Conservation (phyloP, 2,329 filamentous ascomycete species). For the Lasiodiplodia sp. region DNA sequence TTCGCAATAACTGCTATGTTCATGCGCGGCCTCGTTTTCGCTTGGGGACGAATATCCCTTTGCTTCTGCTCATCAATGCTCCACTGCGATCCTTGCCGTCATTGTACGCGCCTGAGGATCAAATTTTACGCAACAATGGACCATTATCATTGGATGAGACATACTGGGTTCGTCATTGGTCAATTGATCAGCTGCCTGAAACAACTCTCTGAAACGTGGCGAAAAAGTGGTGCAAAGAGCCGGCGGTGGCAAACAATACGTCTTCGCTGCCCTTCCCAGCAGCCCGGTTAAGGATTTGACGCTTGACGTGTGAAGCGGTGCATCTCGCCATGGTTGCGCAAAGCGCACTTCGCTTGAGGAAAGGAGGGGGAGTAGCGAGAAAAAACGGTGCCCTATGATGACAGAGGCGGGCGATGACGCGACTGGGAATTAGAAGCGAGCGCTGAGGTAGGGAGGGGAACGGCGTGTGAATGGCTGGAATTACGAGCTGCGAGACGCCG, state of each 20-base stretch:
- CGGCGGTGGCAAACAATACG: not conserved
- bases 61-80: not conserved
- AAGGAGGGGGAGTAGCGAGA: not conserved
- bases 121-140: not conserved
- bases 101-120: not conserved
- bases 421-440: not conserved
- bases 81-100: not conserved
- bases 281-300: not conserved
- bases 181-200: not conserved
- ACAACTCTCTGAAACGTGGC: not conserved
- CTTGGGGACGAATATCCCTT: not conserved
- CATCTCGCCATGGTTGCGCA: conserved; percentile 13
- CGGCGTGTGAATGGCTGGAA: not conserved
- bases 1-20: not conserved
- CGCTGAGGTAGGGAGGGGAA: too few relatives aligned
- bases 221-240: not conserved
- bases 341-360: not conserved
- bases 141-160: not conserved
- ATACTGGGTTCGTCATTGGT: not conserved
- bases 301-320: not conserved
- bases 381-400: not conserved
- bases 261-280: not conserved
- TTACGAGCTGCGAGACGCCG: conserved; percentile 14
- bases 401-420: not conserved
- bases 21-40: not conserved